Evolutionary conservation across 2,329 filamentous ascomycete species (phyloP).

Genomic region (Grosmannia penicillata): DNA sequence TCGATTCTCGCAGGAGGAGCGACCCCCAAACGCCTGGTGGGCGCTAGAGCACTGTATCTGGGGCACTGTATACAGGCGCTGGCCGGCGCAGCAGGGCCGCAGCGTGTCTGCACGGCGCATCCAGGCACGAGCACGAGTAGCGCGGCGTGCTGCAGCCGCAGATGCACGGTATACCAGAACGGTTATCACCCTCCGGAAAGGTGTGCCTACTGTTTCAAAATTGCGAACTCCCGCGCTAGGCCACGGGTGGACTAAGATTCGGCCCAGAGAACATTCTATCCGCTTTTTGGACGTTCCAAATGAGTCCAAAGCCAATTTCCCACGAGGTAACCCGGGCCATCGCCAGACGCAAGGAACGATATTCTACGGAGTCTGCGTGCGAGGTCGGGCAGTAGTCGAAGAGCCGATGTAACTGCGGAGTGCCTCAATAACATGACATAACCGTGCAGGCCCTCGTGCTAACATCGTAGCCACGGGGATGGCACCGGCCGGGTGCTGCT

Average conservation of each 20-base stretch:
- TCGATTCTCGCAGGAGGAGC: neutral
- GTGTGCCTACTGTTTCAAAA: conserved; percentile 7
- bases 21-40: neutral
- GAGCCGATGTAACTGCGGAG: conserved; percentile 1
- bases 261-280: conserved; percentile 4
- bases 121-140: too few relatives aligned
- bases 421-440: neutral
- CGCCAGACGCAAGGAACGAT: neutral
- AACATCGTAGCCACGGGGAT: too few relatives aligned
- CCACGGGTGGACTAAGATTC: neutral
- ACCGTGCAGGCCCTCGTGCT: too few relatives aligned
- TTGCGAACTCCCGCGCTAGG: conserved; percentile 6
- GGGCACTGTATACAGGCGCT: neutral
- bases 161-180: neutral
- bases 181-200: neutral
- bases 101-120: too few relatives aligned
- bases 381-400: too few relatives aligned
- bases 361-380: too few relatives aligned
- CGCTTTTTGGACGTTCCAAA: neutral
- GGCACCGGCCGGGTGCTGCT: too few relatives aligned
- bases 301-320: conserved; percentile 1
- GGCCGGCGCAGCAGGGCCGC: too few relatives aligned
- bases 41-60: too few relatives aligned
- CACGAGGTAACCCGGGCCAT: neutral
- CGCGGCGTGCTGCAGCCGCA: too few relatives aligned